Percentiles rank a stretch among this genome's conserved stretches.
Conservation (phyloP, 148 eudicot genomes). For the Fagopyrum esculentum region DNA sequence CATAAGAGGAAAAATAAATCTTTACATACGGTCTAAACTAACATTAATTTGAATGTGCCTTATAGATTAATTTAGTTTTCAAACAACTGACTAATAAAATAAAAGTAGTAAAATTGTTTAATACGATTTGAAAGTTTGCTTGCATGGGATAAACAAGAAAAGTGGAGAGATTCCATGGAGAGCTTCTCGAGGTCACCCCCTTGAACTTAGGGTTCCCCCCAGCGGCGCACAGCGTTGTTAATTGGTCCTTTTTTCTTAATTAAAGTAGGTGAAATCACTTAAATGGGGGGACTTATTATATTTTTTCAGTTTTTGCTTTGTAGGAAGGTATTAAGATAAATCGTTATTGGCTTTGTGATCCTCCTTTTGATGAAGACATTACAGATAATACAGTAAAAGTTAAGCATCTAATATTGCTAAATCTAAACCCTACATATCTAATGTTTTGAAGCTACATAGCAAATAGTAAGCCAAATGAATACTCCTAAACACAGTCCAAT, state of each 20-base stretch:
- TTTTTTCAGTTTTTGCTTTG: background rate
- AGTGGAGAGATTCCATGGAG: constrained; percentile 24
- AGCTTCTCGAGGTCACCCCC: constrained; percentile 23
- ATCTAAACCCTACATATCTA: constrained; percentile 1
- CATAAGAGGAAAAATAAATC: too few species aligned
- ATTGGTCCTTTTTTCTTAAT: constrained; percentile 9
- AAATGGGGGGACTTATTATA: background rate
- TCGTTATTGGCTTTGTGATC: constrained; percentile 2
- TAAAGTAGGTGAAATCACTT: constrained; percentile 1
- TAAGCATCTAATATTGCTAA: background rate
- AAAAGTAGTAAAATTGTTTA: background rate
- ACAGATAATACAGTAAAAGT: background rate
- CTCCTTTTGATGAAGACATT: background rate
- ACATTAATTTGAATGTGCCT: background rate
- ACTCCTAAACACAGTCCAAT: background rate
- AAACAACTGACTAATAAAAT: background rate
- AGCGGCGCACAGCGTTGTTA: background rate
- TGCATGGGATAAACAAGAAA: constrained; percentile 14
- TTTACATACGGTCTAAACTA: too few species aligned
- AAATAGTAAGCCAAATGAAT: constrained; percentile 3
- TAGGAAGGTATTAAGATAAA: background rate
- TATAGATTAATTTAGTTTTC: background rate
- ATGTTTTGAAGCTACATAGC: background rate
- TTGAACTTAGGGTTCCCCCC: constrained; percentile 14
- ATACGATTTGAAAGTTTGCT: constrained; percentile 4